Percentiles rank a stretch among this genome's conserved stretches.
Conservation (phyloP, 2,329 filamentous ascomycete genomes). For the Arthrinium puccinioides region DNA sequence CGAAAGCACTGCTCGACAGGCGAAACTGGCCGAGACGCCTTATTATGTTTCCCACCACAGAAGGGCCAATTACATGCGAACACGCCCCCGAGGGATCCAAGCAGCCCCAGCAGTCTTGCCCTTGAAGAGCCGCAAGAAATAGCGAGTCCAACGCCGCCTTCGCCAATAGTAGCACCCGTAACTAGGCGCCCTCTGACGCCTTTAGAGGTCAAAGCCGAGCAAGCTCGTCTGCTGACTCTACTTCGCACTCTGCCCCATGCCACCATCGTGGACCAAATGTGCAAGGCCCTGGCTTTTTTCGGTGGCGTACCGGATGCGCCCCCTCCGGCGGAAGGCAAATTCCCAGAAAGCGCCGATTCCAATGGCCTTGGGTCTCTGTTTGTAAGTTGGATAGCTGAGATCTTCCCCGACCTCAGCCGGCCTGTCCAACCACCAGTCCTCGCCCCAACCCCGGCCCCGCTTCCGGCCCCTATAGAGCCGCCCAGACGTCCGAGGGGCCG, state of each 20-base stretch:
- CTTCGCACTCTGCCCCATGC: slow-evolving; percentile 47
- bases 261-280: slow-evolving; percentile 54
- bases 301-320: slow-evolving; percentile 51
- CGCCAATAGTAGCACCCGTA: not conserved
- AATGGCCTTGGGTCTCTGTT: slow-evolving; percentile 53
- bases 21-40: slow-evolving; percentile 45
- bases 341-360: slow-evolving; percentile 47
- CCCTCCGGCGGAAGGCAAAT: slow-evolving; percentile 39
- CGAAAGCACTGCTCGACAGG: slow-evolving; percentile 52
- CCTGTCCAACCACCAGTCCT: slow-evolving; percentile 18
- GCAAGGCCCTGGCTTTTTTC: slow-evolving; percentile 56
- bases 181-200: slow-evolving; percentile 25
- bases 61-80: slow-evolving; percentile 26
- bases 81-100: too few species aligned
- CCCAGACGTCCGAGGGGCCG: slow-evolving; percentile 42
- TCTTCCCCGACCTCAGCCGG: slow-evolving; percentile 43
- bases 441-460: slow-evolving; percentile 8
- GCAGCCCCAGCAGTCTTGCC: too few species aligned
- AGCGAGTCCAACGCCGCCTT: not conserved
- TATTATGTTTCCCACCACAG: slow-evolving; percentile 44
- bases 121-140: not conserved
- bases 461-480: slow-evolving; percentile 8
- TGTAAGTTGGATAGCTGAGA: slow-evolving; percentile 55
- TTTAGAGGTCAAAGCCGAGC: slow-evolving; percentile 49
- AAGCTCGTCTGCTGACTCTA: slow-evolving; percentile 50